Base-by-base conservation (phyloP, 768 basidiomycete genomes). In the Mycena crocata region DNA sequence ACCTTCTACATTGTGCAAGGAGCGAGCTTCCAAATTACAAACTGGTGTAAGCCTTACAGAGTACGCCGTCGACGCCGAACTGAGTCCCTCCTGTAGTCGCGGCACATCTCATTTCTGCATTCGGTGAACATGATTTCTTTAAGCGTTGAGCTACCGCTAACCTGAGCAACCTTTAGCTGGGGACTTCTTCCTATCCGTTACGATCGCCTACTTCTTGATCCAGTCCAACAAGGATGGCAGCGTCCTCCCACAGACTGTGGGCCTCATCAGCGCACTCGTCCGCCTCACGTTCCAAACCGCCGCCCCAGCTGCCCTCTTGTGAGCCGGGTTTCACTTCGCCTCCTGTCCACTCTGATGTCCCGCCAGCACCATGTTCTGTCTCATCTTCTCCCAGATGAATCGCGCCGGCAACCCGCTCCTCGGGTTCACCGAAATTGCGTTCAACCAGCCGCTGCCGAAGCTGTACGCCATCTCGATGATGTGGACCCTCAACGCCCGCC, bases 391-490 rank as follows among this genome's bases (percentile, higher is more conserved):
- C 23, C 59, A 60, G 32, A 30, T 60, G 49, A 13, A 60, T 28
- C 48, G 48, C 48, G 32, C 37, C 49, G 42, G 24, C 49, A 24
- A 49, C 9, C 28, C 39, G 15, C 24, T 32, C 31, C 45, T 59
- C 15, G 57, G 57, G 12, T 48, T 28, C 48, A 39, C 42, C 49
- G 49, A 51, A 31, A 60, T 51, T 28, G 59, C 59, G 42, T 60
- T 66, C 7, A 66, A 66, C 51, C 51, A 55, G 14, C 8, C 17
- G 23, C 44, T 66, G 2, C 64, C 64, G 5, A 66, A 66, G 45
- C 21, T 66, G 21, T 66, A 66, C 51, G 64, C 64, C 4, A 49
- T 66, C 17, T 66, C 64, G 52, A 66, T 66, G 64, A 66, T 66
- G 64, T 66, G 24, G 7, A 60, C 58, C 13, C 64, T 66, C 57